Evolutionary conservation across 2,329 filamentous ascomycete species (phyloP), one percentile per base, ranked within the genome.

Genomic region (Cladophialophora chaetospira): DNA sequence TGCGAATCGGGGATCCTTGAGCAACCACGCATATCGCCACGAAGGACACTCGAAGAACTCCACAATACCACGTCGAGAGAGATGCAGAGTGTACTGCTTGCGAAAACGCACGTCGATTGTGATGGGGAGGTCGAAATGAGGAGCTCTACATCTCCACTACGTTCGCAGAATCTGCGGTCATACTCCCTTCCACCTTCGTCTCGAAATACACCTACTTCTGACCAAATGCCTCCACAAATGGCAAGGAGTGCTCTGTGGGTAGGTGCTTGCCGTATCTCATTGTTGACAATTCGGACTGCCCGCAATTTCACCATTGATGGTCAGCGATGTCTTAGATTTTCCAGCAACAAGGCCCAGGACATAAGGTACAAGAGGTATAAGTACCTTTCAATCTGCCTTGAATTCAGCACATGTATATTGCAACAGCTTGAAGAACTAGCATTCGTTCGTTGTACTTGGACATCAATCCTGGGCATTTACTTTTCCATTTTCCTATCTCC

Each of bases 301-400:
- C 26, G 36, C 26, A 11, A 43, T 43, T 26, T 29, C 26, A 28
- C 48, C 36, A 51, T 42, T 5, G 23, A 42, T 51, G 35, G 48
- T 51, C 48, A 51, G 48, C 48, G 28, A 51, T 51, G 48, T 51
- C 48, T 51, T 36, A 51, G n/a, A n/a, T n/a, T n/a, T n/a, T n/a
- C n/a, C n/a, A n/a, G n/a, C n/a, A n/a, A n/a, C n/a, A n/a, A n/a
- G n/a, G n/a, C n/a, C n/a, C n/a, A n/a, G n/a, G n/a, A n/a, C n/a
- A n/a, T n/a, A n/a, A n/a, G n/a, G n/a, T n/a, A n/a, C n/a, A n/a
- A n/a, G n/a, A 25, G 42, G 35, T 51, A 51, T 51, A 51, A 51
- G 36, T 51, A 26, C 28, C 28, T 31, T 31, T 19, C 36, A 11
- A 5, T 28, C 11, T 10, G 10, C 25, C 25, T 40, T 10, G 31